Conservation (phyloP, 768 basidiomycete species). For the Hypsizygus marmoreus region DNA sequence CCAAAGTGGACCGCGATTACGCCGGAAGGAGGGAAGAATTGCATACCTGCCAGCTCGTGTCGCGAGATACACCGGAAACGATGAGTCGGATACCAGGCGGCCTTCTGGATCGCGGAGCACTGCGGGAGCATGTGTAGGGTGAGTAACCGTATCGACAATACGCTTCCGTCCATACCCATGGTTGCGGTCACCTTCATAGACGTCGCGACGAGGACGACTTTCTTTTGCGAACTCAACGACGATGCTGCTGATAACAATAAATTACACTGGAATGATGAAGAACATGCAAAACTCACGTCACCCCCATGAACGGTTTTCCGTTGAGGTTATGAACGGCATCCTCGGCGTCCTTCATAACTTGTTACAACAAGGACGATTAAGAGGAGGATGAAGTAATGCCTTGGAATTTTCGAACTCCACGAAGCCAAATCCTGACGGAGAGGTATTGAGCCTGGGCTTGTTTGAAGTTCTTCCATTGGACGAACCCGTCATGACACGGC, state of each 20-base stretch:
- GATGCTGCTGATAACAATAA: slow-evolving; percentile 53
- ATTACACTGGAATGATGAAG: not conserved
- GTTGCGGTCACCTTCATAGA: slow-evolving; percentile 59
- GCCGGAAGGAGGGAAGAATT: slow-evolving; percentile 28
- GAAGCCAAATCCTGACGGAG: slow-evolving; percentile 82
- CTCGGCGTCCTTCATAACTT: slow-evolving; percentile 77
- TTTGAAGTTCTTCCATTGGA: slow-evolving; percentile 22
- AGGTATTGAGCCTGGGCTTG: slow-evolving; percentile 21
- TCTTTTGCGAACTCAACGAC: slow-evolving; percentile 98
- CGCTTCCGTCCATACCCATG: slow-evolving; percentile 49
- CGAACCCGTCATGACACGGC: slow-evolving; percentile 92
- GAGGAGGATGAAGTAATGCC: slow-evolving; percentile 37
- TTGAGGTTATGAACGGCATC: slow-evolving; percentile 88
- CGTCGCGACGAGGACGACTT: slow-evolving; percentile 79
- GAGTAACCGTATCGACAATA: not conserved
- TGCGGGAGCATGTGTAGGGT: slow-evolving; percentile 22
- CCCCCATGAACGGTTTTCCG: slow-evolving; percentile 87
- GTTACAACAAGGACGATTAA: slow-evolving; percentile 4
- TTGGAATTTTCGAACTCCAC: slow-evolving; percentile 91
- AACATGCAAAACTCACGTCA: slow-evolving; percentile 52
- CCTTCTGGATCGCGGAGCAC: slow-evolving; percentile 66
- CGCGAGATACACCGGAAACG: slow-evolving; percentile 87
- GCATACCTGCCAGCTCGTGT: slow-evolving; percentile 99
- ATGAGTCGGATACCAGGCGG: slow-evolving; percentile 83
- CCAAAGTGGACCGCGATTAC: slow-evolving; percentile 19